Conservation (phyloP, 2,329 filamentous ascomycete genomes). For the Penicillium glabrum region DNA sequence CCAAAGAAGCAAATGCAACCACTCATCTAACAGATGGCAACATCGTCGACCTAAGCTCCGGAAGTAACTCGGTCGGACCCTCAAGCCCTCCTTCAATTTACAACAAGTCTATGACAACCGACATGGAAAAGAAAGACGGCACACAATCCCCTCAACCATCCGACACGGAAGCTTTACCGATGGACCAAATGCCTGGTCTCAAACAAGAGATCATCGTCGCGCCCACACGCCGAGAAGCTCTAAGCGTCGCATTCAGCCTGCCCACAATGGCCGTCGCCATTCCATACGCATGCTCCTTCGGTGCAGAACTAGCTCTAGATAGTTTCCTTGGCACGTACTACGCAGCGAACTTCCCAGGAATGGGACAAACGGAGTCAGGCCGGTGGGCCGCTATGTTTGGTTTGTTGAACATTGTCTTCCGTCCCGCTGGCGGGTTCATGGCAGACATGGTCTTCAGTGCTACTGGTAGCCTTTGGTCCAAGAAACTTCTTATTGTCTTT, state of each 20-base stretch:
- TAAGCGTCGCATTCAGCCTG: slow-evolving; percentile 63
- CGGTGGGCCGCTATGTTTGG: slow-evolving; percentile 58
- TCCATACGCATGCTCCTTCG: slow-evolving; percentile 62
- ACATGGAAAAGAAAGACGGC: slow-evolving; percentile 36
- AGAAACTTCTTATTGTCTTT: slow-evolving; percentile 62
- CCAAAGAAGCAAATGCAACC: slow-evolving; percentile 42
- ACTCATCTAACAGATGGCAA: slow-evolving; percentile 23
- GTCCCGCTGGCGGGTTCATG: slow-evolving; percentile 51
- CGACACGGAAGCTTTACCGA: slow-evolving; percentile 44
- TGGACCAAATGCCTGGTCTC: slow-evolving; percentile 50
- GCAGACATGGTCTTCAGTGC: slow-evolving; percentile 57
- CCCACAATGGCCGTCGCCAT: slow-evolving; percentile 55
- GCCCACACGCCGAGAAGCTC: slow-evolving; percentile 60
- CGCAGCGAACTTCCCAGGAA: slow-evolving; percentile 53
- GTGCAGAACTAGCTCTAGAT: slow-evolving; percentile 61
- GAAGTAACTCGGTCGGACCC: slow-evolving; percentile 19
- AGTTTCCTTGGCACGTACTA: slow-evolving; percentile 62
- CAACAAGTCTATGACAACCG: slow-evolving; percentile 15
- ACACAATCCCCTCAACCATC: slow-evolving; percentile 23
- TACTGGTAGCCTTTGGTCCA: slow-evolving; percentile 58
- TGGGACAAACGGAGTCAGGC: slow-evolving; percentile 56
- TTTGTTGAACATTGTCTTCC: slow-evolving; percentile 51
- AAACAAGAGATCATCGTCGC: slow-evolving; percentile 62
- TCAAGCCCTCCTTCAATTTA: slow-evolving; percentile 26
- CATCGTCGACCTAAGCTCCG: slow-evolving; percentile 31